Evolutionary conservation across 768 basidiomycete species (phyloP).

Genomic region (Sistotremastrum niveocremeum): DNA sequence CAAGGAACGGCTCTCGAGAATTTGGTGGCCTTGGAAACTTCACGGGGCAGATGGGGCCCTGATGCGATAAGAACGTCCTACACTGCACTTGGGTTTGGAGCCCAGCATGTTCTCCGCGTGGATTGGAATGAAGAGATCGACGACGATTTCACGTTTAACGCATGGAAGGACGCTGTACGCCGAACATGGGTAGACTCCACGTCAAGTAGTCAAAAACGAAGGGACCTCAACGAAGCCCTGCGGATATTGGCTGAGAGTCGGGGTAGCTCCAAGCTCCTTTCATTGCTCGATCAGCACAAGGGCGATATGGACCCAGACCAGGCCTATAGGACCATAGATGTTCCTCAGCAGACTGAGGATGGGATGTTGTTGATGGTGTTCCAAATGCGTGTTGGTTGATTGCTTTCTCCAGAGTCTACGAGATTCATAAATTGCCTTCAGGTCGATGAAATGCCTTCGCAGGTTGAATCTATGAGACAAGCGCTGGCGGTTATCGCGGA

Average conservation of each 20-base stretch:
- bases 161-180: conserved; percentile 49
- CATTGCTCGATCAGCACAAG: conserved; percentile 40
- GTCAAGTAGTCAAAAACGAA: conserved; percentile 32
- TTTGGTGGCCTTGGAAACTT: conserved; percentile 45
- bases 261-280: conserved; percentile 34
- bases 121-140: conserved; percentile 62
- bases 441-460: conserved; percentile 60
- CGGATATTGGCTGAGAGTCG: conserved; percentile 53
- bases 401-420: neutral
- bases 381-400: conserved; percentile 44
- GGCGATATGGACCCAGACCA: conserved; percentile 53
- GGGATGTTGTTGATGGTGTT: conserved; percentile 64
- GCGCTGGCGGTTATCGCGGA: conserved; percentile 67
- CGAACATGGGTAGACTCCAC: conserved; percentile 37
- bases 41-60: conserved; percentile 47
- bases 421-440: conserved; percentile 16
- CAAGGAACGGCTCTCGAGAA: conserved; percentile 30
- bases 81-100: conserved; percentile 50
- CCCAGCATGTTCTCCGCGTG: conserved; percentile 39
- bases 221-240: conserved; percentile 53
- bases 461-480: conserved; percentile 56
- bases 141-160: conserved; percentile 55
- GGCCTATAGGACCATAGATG: conserved; percentile 61
- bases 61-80: conserved; percentile 41
- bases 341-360: conserved; percentile 61